Evolutionary conservation across 208 protist species (phyloP).

Genomic region (Leishmania gerbilli): DNA sequence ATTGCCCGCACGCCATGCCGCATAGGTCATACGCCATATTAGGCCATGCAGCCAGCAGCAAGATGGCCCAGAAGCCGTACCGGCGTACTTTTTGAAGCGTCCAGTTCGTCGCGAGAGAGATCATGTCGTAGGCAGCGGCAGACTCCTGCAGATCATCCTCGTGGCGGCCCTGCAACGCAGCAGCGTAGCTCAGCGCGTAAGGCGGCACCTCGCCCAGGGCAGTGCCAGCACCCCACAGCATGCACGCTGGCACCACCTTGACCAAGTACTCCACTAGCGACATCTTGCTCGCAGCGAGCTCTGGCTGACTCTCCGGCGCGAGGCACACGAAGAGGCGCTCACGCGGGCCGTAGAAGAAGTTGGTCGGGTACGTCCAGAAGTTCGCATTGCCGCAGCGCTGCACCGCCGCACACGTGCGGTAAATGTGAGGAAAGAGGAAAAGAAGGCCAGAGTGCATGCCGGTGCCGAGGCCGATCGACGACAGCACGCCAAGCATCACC

Average conservation of each 20-base stretch:
- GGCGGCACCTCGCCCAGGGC: constrained; percentile 97
- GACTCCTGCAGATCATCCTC: constrained; percentile 41
- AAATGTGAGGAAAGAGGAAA: constrained; percentile 96
- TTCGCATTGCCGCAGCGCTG: constrained; percentile 79
- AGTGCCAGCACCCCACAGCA: constrained; percentile 95
- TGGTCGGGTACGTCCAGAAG: constrained; percentile 90
- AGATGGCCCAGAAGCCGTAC: constrained; percentile 94
- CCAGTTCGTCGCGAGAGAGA: constrained; percentile 82
- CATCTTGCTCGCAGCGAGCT: constrained; percentile 10
- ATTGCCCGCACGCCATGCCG: constrained; percentile 96
- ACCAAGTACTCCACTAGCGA: constrained; percentile 47
- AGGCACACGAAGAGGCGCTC: constrained; percentile 75
- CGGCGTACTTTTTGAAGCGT: constrained; percentile 77
- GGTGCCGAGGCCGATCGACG: constrained; percentile 92
- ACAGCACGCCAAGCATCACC: constrained; percentile 90
- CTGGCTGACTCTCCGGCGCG: constrained; percentile 18
- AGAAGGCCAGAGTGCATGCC: constrained; percentile 96
- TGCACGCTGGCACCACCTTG: constrained; percentile 81
- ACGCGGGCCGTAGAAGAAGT: constrained; percentile 81
- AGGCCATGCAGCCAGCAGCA: constrained; percentile 94
- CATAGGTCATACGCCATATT: constrained; percentile 98
- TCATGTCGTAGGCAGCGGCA: constrained; percentile 52
- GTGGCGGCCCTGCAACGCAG: constrained; percentile 66
- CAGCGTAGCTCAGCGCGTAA: constrained; percentile 94
- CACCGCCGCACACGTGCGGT: constrained; percentile 85